These are phyloP conservation scores for Urochloa ruziziensis DNA, from an alignment of 176 grass and related monocot genomes.

Conservation along the genomic window DNA sequence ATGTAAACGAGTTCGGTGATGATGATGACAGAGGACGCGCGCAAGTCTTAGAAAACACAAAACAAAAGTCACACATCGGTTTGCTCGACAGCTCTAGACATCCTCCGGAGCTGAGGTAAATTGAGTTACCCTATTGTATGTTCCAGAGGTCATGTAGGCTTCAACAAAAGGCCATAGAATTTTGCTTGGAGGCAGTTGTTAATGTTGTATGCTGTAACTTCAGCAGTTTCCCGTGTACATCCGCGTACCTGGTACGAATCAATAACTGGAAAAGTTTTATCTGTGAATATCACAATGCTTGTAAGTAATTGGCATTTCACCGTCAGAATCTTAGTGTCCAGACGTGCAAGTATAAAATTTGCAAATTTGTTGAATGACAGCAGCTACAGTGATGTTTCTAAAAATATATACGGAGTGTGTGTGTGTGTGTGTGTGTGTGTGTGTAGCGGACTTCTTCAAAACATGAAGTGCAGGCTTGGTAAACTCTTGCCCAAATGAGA, in stretches of 20 bases:
- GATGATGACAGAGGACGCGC: not conserved
- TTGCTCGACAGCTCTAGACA: not conserved
- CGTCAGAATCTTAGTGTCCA: not conserved
- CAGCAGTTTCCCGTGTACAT: not conserved
- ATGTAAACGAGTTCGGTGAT: conserved; percentile 39
- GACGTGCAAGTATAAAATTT: not conserved
- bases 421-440: too few species aligned
- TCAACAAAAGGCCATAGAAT: not conserved
- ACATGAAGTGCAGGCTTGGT: too few species aligned
- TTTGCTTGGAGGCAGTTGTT: not conserved
- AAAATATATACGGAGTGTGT: too few species aligned
- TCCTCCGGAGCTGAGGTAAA: not conserved
- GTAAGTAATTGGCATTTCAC: not conserved
- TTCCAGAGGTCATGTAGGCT: not conserved
- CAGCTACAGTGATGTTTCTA: too few species aligned
- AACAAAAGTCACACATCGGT: not conserved
- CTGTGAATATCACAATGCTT: not conserved
- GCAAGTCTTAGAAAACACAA: not conserved
- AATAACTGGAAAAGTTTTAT: not conserved
- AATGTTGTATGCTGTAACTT: not conserved
- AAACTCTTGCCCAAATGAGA: too few species aligned
- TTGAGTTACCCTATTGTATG: not conserved
- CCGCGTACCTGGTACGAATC: not conserved
- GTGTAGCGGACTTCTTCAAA: too few species aligned
- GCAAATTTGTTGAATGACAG: not conserved